Percentiles rank a stretch among this genome's conserved stretches.
Conservation (phyloP, 164 flowering plant species). For the Umbilicus rupestris region DNA sequence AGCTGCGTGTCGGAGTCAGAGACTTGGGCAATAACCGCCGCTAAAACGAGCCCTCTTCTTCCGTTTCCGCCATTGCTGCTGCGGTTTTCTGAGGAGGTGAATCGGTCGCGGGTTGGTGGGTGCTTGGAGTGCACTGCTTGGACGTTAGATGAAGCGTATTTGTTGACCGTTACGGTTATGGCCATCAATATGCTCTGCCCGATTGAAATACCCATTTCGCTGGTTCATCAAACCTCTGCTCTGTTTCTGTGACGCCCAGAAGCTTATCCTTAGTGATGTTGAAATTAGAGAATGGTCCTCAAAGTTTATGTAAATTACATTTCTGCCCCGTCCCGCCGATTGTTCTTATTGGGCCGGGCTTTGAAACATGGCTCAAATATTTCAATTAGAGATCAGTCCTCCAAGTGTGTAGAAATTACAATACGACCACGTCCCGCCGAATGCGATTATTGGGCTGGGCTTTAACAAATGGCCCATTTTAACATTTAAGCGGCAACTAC, state of each 20-base stretch:
- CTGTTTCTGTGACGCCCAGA: neutral
- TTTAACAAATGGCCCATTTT: too few species aligned
- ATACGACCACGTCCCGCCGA: too few species aligned
- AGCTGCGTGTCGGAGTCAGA: slow-evolving; percentile 38
- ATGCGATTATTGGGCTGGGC: too few species aligned
- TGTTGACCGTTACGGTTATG: slow-evolving; percentile 30
- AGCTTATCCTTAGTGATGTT: slow-evolving; percentile 3
- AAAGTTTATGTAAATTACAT: neutral
- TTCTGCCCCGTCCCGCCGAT: too few species aligned
- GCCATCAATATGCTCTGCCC: slow-evolving; percentile 33
- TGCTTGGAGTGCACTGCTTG: slow-evolving; percentile 22
- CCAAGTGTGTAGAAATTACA: too few species aligned
- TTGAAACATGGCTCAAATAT: too few species aligned
- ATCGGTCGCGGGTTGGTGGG: neutral
- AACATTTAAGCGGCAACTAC: too few species aligned
- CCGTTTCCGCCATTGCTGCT: slow-evolving; percentile 15
- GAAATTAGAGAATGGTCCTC: neutral
- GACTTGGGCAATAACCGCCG: slow-evolving; percentile 21
- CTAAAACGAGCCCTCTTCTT: slow-evolving; percentile 41
- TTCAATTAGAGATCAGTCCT: too few species aligned
- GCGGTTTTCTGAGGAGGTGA: too few species aligned
- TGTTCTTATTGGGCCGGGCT: too few species aligned
- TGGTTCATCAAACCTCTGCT: neutral
- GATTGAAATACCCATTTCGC: neutral
- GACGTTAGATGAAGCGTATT: slow-evolving; percentile 28